Base-by-base conservation (phyloP, 805 yeast species). In the Monosporozyma servazzii region DNA sequence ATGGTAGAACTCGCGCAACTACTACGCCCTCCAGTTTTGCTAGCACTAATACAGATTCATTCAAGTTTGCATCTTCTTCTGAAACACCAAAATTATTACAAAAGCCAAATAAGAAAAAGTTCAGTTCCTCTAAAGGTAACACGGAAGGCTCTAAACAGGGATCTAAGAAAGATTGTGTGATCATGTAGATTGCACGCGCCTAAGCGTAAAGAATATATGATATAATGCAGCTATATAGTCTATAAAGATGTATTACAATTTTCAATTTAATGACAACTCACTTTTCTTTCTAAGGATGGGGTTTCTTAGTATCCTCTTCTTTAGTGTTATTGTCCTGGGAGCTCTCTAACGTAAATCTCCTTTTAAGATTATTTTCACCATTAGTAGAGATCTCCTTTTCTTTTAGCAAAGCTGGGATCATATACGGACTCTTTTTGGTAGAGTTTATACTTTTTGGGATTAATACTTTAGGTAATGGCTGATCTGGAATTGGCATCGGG, bases 401-500 rank as follows among this genome's bases (percentile, higher is more conserved):
- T 39, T 53, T 54, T 3, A 47, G 9, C 2, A 48, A 10, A 5
- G 47, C n/a, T 5, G 61, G 56, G 8, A 51, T 17, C 3, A 57
- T 55, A n/a, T 46, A 43, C 3, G 58, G 48, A 17, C 61, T 51
- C 39, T 54, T 59, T 5, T 55, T 47, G 10, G 55, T 56, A 0
- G 66, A 57, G 30, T 62, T 62, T 10, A 62, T 53, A 46, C 64
- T 60, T 42, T 62, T 60, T 0, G 66, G 64, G 25, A 59, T 49
- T 8, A 63, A 43, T 5, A 63, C 66, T 45, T 56, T 60, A 7
- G 64, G 56, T 21, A 59, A 42, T 1, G 66, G 65, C 33, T 57
- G 64, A 45, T 62, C 66, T 20, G 66, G 66, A 3, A 62, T 56
- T 1, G 66, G 66, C 9, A 62, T 58, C 1, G 66, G 66, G 1